Evolutionary conservation across 73 alveolate species (phyloP).

Genomic region (Effrenium voratum): DNA sequence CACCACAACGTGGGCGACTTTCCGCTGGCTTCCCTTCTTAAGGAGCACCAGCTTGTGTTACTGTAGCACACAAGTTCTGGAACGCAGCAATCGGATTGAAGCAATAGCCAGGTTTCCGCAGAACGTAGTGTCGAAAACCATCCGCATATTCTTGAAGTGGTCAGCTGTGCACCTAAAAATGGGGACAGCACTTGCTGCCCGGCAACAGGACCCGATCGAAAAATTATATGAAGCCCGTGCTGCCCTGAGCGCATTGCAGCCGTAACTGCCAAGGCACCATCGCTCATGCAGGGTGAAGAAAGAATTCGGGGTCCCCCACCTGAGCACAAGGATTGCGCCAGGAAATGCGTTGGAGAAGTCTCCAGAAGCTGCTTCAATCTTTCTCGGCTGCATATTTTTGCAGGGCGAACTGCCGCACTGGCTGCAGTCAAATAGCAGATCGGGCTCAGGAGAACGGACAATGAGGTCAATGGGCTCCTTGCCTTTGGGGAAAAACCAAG

Average conservation of each 20-base stretch:
- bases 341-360: neutral
- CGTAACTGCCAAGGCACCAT: constrained; percentile 13
- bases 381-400: neutral
- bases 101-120: constrained; percentile 31
- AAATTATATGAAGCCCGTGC: neutral
- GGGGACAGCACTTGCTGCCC: neutral
- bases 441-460: constrained; percentile 63
- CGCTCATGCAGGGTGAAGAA: constrained; percentile 87
- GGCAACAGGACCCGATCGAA: neutral
- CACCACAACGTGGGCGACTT: too few relatives aligned
- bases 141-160: constrained; percentile 91
- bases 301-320: constrained; percentile 93
- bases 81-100: too few relatives aligned
- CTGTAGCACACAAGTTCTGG: too few relatives aligned
- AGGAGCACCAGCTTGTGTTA: too few relatives aligned
- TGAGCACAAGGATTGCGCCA: neutral
- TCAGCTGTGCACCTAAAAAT: constrained; percentile 69
- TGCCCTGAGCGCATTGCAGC: neutral
- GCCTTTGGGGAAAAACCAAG: constrained; percentile 88
- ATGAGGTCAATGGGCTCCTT: constrained; percentile 65
- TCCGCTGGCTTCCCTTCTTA: too few relatives aligned
- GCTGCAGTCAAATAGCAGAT: constrained; percentile 1
- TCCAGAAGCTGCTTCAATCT: neutral
- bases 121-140: constrained; percentile 87
- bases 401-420: too few relatives aligned